These are phyloP conservation scores for Diplotaxis tenuifolia DNA, from an alignment of 345 rosid genomes.

Conservation along the genomic window DNA sequence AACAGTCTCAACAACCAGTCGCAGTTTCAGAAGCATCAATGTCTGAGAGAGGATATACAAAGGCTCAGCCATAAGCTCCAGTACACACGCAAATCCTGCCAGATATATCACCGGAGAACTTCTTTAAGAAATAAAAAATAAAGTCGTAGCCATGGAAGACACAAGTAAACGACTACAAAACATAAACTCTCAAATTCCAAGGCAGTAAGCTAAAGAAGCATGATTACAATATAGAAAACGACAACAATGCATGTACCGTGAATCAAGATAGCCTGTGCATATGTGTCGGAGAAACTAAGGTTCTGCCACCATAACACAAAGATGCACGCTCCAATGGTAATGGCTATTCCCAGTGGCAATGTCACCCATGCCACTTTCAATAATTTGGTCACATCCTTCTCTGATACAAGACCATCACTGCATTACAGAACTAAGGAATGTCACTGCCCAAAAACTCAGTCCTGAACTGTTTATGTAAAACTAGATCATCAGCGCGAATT, in stretches of 20 bases:
- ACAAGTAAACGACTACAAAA: background rate
- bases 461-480: background rate
- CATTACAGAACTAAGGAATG: conserved; percentile 18
- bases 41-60: conserved; percentile 84
- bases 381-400: conserved; percentile 45
- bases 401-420: conserved; percentile 52
- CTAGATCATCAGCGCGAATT: background rate
- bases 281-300: conserved; percentile 53
- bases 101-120: background rate
- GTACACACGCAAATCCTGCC: conserved; percentile 76
- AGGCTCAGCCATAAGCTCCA: conserved; percentile 94
- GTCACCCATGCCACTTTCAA: conserved; percentile 87
- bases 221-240: background rate
- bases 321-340: conserved; percentile 49
- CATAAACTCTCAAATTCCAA: background rate
- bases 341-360: conserved; percentile 61
- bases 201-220: background rate
- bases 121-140: too few relatives aligned
- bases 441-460: background rate
- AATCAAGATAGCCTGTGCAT: conserved; percentile 76
- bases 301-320: conserved; percentile 88
- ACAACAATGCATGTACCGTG: conserved; percentile 56
- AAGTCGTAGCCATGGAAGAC: background rate
- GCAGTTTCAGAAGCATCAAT: conserved; percentile 64
- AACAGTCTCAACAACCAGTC: conserved; percentile 72